Base-by-base conservation (phyloP, 2,329 filamentous ascomycete genomes). In the Colletotrichum destructivum region DNA sequence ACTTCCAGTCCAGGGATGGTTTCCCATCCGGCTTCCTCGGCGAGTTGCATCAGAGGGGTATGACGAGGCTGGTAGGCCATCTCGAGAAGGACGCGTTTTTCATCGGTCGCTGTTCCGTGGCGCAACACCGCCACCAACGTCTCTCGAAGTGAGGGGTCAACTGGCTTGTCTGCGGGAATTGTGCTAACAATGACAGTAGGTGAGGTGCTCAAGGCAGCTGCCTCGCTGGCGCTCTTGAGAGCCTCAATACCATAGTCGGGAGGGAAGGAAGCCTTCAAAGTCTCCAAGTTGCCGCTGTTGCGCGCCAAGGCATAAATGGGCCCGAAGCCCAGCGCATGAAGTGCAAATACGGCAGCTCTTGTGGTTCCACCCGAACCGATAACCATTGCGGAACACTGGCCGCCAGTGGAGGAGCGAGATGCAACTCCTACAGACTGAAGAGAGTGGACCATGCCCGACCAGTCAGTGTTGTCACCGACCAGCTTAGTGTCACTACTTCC, bases 31-130 rank as follows among this genome's bases (percentile, higher is more conserved):
- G 89, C 89, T 75, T 92, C 89, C 76, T 91, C 87, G 2, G 95
- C 96, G 79, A 98, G 84, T 79, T 93, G 88, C 91, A 98, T 98
- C 75, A 98, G 82, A 9, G 92, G 89, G 5, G 96, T 99, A 63
- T 93, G 88, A 0, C 89, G 86, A 23, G 96, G 96, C 82, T 96
- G 97, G 82, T 99, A 99, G 2, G 96, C 96, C 95, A 99, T 98
- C 82, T 99, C 96, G 4, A 98, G 84, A 72, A 98, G 83, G 15
- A 96, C 89, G 23, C 89, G 88, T 35, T 82, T 82, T 7, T 81
- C 82, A 62, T 82, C 82, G 74, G 78, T 79, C 72, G 77, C 80
- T 74, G 76, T 79, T 72, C 78, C 82, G 31, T 81, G 81, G 69
- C 84, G 83, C n/a, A 91, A 79, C 44, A 90, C 77, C 18, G 85